phyloP scores from a whole-genome alignment of 495 filamentous ascomycete genomes.

The Penicillium herquei region DNA sequence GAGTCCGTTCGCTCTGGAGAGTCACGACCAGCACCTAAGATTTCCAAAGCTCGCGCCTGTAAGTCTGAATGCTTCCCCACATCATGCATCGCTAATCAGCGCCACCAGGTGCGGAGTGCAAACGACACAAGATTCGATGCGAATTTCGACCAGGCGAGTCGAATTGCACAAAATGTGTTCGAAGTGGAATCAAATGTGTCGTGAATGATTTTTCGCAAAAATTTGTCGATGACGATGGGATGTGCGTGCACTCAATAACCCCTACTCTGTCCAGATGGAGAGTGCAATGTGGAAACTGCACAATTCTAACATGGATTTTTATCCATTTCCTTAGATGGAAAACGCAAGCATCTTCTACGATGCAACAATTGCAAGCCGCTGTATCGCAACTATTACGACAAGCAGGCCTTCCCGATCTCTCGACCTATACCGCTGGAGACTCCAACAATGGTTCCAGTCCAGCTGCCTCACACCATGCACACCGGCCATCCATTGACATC shows the following conservation, averaged over 20 bases:
- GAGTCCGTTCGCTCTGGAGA: slow-evolving; percentile 23
- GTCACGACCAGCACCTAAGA: slow-evolving; percentile 29
- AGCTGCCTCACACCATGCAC: slow-evolving; percentile 28
- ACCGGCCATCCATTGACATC: slow-evolving; percentile 26
- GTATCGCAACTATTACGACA: slow-evolving; percentile 46
- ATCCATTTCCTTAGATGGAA: slow-evolving; percentile 36
- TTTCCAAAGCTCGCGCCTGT: slow-evolving; percentile 51
- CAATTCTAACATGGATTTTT: neutral
- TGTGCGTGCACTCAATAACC: slow-evolving; percentile 28
- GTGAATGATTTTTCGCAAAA: slow-evolving; percentile 52
- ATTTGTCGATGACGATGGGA: slow-evolving; percentile 47
- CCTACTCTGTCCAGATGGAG: neutral
- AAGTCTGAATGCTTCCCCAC: slow-evolving; percentile 22
- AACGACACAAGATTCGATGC: slow-evolving; percentile 49
- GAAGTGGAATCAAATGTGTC: slow-evolving; percentile 48
- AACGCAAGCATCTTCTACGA: slow-evolving; percentile 37
- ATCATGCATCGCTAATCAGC: slow-evolving; percentile 5
- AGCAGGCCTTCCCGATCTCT: slow-evolving; percentile 39
- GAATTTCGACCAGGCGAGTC: slow-evolving; percentile 43
- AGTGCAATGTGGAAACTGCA: neutral
- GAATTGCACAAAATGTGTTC: slow-evolving; percentile 45
- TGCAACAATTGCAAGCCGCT: slow-evolving; percentile 44
- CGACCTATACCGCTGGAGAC: slow-evolving; percentile 35
- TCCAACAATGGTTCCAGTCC: slow-evolving; percentile 31
- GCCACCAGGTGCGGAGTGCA: slow-evolving; percentile 43